Evolutionary conservation across 2,329 filamentous ascomycete genomes (phyloP).

Genomic region (Calonectria pseudoturangicola): DNA sequence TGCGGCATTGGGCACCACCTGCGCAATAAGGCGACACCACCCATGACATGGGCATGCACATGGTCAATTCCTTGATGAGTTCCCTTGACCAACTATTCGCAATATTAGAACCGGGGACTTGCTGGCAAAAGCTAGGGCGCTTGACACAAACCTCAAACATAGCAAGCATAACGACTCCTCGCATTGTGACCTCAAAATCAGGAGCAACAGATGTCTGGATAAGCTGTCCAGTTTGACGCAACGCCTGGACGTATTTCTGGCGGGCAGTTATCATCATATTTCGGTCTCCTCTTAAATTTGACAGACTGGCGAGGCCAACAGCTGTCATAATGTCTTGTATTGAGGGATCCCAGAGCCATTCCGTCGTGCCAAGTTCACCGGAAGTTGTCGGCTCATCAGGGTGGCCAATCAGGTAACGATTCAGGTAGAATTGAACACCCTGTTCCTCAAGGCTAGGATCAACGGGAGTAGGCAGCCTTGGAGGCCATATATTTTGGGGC

Average conservation of each 20-base stretch:
- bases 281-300: constrained; percentile 70
- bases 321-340: constrained; percentile 72
- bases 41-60: constrained; percentile 75
- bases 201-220: constrained; percentile 60
- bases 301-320: constrained; percentile 74
- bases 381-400: constrained; percentile 67
- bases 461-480: constrained; percentile 57
- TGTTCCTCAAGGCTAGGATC: constrained; percentile 66
- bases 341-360: constrained; percentile 62
- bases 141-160: constrained; percentile 74
- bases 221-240: constrained; percentile 67
- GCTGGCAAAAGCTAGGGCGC: constrained; percentile 21
- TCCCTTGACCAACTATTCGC: constrained; percentile 65
- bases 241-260: constrained; percentile 72
- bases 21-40: constrained; percentile 75
- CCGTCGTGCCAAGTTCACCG: constrained; percentile 60
- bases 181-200: constrained; percentile 67
- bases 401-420: constrained; percentile 70
- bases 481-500: constrained; percentile 26
- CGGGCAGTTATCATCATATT: constrained; percentile 68
- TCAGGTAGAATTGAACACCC: constrained; percentile 71
- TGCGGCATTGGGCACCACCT: constrained; percentile 63
- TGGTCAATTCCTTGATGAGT: constrained; percentile 67
- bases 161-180: constrained; percentile 74
- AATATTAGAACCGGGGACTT: constrained; percentile 45